phyloP scores from a whole-genome alignment of 805 yeast genomes.

The Suhomyces vadensis region DNA sequence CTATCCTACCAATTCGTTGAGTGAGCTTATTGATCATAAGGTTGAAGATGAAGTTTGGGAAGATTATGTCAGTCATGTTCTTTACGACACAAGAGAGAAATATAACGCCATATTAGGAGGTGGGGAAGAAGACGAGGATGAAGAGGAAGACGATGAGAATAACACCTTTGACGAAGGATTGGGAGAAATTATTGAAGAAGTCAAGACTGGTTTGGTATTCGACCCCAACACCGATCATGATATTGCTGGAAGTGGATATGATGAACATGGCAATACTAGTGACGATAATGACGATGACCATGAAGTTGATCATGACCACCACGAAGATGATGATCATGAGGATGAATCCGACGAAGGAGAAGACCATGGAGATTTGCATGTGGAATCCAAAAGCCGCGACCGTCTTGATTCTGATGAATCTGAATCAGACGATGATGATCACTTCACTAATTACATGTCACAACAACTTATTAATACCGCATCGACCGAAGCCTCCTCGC shows the following conservation, averaged over 20 bases:
- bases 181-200: slow-evolving; percentile 41
- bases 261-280: too few relatives aligned
- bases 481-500: slow-evolving; percentile 33
- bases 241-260: slow-evolving; percentile 28
- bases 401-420: slow-evolving; percentile 32
- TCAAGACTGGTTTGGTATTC: slow-evolving; percentile 31
- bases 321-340: slow-evolving; percentile 31
- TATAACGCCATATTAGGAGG: slow-evolving; percentile 94
- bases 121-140: slow-evolving; percentile 50
- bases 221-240: slow-evolving; percentile 34
- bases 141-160: slow-evolving; percentile 25
- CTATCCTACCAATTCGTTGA: slow-evolving; percentile 37
- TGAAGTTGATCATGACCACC: slow-evolving; percentile 22
- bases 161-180: slow-evolving; percentile 37
- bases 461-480: slow-evolving; percentile 65
- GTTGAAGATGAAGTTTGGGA: slow-evolving; percentile 63
- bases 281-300: slow-evolving; percentile 33
- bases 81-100: slow-evolving; percentile 88
- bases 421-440: slow-evolving; percentile 49
- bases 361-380: slow-evolving; percentile 25
- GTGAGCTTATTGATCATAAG: slow-evolving; percentile 38
- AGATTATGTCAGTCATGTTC: slow-evolving; percentile 74
- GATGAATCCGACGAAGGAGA: slow-evolving; percentile 30
- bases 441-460: slow-evolving; percentile 72
- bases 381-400: slow-evolving; percentile 6